A percentile compares a stretch with the other conserved stretches of the same genome.
These are phyloP conservation scores for Cryphonectria radicalis DNA, from an alignment of 2,329 filamentous ascomycete species.

Conservation along the genomic window DNA sequence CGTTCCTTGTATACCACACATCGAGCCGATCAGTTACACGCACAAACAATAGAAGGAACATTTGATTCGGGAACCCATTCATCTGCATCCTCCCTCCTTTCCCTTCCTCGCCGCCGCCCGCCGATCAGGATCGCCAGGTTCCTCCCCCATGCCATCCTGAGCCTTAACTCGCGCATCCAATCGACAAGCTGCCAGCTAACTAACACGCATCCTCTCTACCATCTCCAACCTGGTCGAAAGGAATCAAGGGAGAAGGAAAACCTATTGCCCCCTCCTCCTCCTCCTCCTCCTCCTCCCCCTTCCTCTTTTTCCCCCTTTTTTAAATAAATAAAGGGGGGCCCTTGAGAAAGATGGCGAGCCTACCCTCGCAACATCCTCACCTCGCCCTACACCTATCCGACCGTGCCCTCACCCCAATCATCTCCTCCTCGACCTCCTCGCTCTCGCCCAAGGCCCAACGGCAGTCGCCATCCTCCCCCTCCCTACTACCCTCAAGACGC, in stretches of 20 bases:
- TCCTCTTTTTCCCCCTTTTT: no score
- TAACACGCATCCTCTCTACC: not conserved
- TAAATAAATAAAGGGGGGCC: no score
- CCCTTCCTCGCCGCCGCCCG: not conserved
- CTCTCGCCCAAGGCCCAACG: conserved; percentile 39
- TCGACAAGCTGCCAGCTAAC: not conserved
- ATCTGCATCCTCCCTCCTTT: not conserved
- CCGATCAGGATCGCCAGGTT: not conserved
- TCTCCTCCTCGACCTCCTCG: conserved; percentile 51
- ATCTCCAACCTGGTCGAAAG: not conserved
- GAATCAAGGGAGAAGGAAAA: not conserved
- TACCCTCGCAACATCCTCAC: conserved; percentile 53
- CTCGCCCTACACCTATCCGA: conserved; percentile 63
- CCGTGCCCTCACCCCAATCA: conserved; percentile 59
- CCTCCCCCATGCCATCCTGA: not conserved
- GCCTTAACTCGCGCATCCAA: not conserved
- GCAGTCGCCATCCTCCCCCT: conserved; percentile 36
- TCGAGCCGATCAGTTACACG: not conserved
- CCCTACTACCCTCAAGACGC: conserved; percentile 15
- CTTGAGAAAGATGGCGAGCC: conserved; percentile 43
- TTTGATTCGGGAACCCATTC: not conserved
- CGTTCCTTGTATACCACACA: not conserved
- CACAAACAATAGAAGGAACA: not conserved
- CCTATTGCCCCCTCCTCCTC: not conserved
- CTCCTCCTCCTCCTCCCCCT: not conserved